phyloP scores from a whole-genome alignment of 306 rosid species.

The Boehmeria nivea region DNA sequence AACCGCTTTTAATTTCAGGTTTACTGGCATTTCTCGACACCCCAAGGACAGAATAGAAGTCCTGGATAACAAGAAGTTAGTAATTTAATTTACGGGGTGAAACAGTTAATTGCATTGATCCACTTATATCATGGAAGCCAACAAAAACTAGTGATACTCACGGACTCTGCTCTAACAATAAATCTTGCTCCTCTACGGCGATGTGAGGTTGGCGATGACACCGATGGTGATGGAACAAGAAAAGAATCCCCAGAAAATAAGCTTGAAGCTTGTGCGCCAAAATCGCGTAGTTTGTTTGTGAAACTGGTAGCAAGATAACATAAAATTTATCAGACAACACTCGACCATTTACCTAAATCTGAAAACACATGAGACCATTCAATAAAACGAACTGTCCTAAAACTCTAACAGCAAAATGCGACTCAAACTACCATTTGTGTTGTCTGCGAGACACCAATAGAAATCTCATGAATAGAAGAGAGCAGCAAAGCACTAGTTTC shows the following conservation, averaged over 20 bases:
- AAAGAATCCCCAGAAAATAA: slow-evolving; percentile 52
- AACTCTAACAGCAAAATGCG: no score
- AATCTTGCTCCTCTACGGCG: slow-evolving; percentile 54
- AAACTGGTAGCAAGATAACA: slow-evolving; percentile 41
- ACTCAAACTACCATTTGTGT: no score
- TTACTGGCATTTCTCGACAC: slow-evolving; percentile 79
- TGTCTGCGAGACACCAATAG: no score
- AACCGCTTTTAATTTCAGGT: slow-evolving; percentile 96
- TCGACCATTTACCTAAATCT: no score
- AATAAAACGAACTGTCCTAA: no score
- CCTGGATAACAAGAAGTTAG: slow-evolving; percentile 49
- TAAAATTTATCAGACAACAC: no score
- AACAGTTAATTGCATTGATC: not conserved
- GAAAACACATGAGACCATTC: no score
- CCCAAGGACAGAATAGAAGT: slow-evolving; percentile 85
- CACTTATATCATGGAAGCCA: no score
- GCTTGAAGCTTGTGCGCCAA: slow-evolving; percentile 57
- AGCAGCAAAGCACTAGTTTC: no score
- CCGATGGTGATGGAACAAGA: slow-evolving; percentile 27
- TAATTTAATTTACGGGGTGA: slow-evolving; percentile 11
- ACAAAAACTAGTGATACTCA: slow-evolving; percentile 37
- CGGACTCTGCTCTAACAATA: slow-evolving; percentile 76
- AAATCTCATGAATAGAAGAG: no score
- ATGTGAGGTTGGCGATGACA: slow-evolving; percentile 47
- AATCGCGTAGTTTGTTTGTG: slow-evolving; percentile 41